These are phyloP conservation scores for Candida chauliodis DNA, from an alignment of 805 yeast species.

Conservation along the genomic window DNA sequence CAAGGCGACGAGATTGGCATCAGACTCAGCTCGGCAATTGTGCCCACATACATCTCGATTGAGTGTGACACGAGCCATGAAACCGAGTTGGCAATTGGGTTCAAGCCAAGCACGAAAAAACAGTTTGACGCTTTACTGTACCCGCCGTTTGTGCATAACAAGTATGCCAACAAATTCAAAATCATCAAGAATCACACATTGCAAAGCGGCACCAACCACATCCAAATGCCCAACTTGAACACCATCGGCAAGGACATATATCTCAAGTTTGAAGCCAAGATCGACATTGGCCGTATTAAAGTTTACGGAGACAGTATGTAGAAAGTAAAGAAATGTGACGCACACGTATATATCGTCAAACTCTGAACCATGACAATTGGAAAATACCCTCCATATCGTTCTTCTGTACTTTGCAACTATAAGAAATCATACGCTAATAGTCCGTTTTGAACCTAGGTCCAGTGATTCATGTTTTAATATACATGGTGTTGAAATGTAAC, in stretches of 20 bases:
- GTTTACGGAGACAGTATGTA: conserved; percentile 1
- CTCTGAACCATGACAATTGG: too few species aligned
- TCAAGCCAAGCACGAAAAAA: conserved; percentile 6
- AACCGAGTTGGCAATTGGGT: conserved; percentile 3
- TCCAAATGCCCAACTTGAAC: conserved; percentile 29
- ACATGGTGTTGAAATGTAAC: too few species aligned
- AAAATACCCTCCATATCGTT: too few species aligned
- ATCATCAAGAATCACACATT: neutral
- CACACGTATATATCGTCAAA: too few species aligned
- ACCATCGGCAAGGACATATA: conserved; percentile 32
- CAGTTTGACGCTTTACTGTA: conserved; percentile 6
- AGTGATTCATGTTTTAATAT: too few species aligned
- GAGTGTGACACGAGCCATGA: neutral
- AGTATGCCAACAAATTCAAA: conserved; percentile 8
- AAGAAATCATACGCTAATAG: too few species aligned
- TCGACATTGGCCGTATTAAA: neutral
- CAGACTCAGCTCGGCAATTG: conserved; percentile 26
- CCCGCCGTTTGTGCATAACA: conserved; percentile 9
- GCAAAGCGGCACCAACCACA: conserved; percentile 15
- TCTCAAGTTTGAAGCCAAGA: conserved; percentile 1
- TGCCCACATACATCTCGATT: conserved; percentile 34
- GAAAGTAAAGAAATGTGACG: too few species aligned
- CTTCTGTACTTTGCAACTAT: too few species aligned
- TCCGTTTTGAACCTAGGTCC: too few species aligned
- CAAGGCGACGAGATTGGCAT: conserved; percentile 29